Evolutionary conservation across 345 rosid genomes (phyloP).

Genomic region (Pelargonium nanum): DNA sequence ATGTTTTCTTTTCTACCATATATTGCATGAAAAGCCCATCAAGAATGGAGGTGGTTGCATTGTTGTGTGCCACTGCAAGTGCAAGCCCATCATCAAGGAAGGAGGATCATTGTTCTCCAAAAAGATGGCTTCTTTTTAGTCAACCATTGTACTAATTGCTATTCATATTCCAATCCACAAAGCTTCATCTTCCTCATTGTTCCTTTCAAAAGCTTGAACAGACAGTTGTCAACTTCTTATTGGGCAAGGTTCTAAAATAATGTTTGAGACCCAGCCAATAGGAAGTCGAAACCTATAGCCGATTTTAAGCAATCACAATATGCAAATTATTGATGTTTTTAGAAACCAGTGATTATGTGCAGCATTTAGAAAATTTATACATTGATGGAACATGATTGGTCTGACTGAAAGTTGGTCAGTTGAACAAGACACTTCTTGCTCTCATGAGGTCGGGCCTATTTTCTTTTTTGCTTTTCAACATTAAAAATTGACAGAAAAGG

Average conservation of each 20-base stretch:
- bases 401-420: not conserved
- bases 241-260: not conserved
- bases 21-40: slow-evolving; percentile 12
- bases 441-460: too few species aligned
- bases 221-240: not conserved
- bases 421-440: too few species aligned
- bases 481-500: too few species aligned
- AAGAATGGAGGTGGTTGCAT: not conserved
- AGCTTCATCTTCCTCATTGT: not conserved
- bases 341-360: slow-evolving; percentile 3
- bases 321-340: not conserved
- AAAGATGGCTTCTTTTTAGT: slow-evolving; percentile 11
- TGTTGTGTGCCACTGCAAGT: slow-evolving; percentile 13
- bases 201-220: too few species aligned
- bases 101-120: slow-evolving; percentile 13
- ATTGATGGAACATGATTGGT: slow-evolving; percentile 14
- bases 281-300: not conserved
- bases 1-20: slow-evolving; percentile 3
- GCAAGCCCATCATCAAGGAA: too few species aligned
- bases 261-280: not conserved
- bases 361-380: slow-evolving; percentile 1
- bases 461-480: too few species aligned
- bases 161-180: not conserved
- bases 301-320: not conserved
- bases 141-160: slow-evolving; percentile 10